Conservation (phyloP, 2,329 filamentous ascomycete genomes). For the Cercospora zeae-maydis region DNA sequence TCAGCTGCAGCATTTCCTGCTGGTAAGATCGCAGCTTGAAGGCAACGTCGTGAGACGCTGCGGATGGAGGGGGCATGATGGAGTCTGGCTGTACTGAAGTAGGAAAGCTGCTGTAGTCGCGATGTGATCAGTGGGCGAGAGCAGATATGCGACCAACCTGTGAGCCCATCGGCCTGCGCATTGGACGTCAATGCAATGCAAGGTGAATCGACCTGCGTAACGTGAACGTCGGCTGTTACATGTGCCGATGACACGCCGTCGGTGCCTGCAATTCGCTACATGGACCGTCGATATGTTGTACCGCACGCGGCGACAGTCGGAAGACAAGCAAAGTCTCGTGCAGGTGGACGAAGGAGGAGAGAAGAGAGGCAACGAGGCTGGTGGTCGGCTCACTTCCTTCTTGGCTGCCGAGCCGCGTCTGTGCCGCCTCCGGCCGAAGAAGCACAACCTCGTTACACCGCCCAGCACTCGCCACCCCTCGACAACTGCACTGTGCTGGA, state of each 20-base stretch:
- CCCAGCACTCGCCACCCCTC: not conserved
- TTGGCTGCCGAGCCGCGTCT: not conserved
- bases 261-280: not conserved
- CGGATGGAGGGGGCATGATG: not conserved
- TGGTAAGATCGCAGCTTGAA: conserved; percentile 44
- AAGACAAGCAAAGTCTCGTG: too few species aligned
- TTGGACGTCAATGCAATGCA: not conserved
- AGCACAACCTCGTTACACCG: not conserved
- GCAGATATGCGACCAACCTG: not conserved
- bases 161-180: not conserved
- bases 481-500: not conserved
- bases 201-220: not conserved
- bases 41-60: not conserved
- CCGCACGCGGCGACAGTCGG: not conserved
- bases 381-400: not conserved
- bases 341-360: not conserved
- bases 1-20: conserved; percentile 49
- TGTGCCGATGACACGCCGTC: not conserved
- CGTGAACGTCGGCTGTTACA: not conserved
- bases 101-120: not conserved
- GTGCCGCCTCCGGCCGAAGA: not conserved
- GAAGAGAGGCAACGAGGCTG: too few species aligned
- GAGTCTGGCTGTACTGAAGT: not conserved
- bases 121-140: not conserved
- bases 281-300: not conserved